Percentiles rank a stretch among this genome's conserved stretches.
Conservation (phyloP, 2,329 filamentous ascomycete species). For the Lachnellula subtilissima region DNA sequence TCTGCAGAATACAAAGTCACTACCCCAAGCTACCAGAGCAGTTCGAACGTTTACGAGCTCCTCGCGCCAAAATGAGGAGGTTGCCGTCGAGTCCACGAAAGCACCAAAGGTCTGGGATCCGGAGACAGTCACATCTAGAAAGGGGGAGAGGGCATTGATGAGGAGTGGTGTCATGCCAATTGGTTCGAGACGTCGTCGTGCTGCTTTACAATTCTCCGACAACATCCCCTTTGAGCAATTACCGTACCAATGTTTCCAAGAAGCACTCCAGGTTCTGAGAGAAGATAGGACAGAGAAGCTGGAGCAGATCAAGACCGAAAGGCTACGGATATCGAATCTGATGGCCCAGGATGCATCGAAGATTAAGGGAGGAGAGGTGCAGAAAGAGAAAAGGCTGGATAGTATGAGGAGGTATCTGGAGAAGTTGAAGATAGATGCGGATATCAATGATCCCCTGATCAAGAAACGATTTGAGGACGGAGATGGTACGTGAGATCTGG, state of each 20-base stretch:
- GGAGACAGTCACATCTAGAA: slow-evolving; percentile 59
- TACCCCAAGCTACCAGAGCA: slow-evolving; percentile 19
- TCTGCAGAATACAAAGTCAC: slow-evolving; percentile 38
- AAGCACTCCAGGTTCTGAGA: slow-evolving; percentile 77
- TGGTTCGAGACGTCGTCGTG: slow-evolving; percentile 79
- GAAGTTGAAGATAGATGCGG: slow-evolving; percentile 78
- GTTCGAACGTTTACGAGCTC: slow-evolving; percentile 29
- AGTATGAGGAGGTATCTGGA: slow-evolving; percentile 71
- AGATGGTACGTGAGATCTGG: slow-evolving; percentile 54
- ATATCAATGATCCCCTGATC: slow-evolving; percentile 91
- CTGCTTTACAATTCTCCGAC: slow-evolving; percentile 60
- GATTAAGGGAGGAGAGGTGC: slow-evolving; percentile 56
- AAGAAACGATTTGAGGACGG: slow-evolving; percentile 95
- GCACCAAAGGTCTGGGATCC: slow-evolving; percentile 52
- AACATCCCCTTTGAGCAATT: slow-evolving; percentile 82
- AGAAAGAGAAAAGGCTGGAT: slow-evolving; percentile 61
- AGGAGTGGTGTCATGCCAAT: slow-evolving; percentile 66
- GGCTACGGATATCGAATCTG: slow-evolving; percentile 63
- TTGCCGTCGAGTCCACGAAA: slow-evolving; percentile 32
- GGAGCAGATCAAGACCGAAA: slow-evolving; percentile 61
- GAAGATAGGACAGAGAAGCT: slow-evolving; percentile 80
- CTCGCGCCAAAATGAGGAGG: slow-evolving; percentile 35
- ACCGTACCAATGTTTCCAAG: slow-evolving; percentile 97
- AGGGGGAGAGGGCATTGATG: slow-evolving; percentile 64
- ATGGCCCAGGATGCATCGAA: slow-evolving; percentile 53